Conservation (phyloP, 2,329 filamentous ascomycete genomes). For the Cladosporium sp. region DNA sequence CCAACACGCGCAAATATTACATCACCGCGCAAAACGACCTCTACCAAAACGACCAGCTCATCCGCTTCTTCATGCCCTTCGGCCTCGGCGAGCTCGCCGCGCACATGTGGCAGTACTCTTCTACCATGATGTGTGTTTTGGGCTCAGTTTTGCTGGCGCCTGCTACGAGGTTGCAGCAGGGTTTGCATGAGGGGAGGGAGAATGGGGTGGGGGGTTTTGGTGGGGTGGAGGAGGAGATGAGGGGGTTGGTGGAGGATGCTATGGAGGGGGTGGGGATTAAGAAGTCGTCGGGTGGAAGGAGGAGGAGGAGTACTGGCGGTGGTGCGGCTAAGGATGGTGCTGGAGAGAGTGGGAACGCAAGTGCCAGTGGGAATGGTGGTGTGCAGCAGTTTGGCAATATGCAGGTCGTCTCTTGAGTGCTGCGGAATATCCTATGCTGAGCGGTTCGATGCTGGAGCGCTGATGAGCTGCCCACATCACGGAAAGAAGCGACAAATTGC, state of each 20-base stretch:
- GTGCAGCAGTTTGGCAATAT: slow-evolving; percentile 18
- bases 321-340: neutral
- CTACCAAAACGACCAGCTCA: slow-evolving; percentile 70
- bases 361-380: neutral
- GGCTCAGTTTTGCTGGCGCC: slow-evolving; percentile 51
- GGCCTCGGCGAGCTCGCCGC: slow-evolving; percentile 45
- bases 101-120: slow-evolving; percentile 59
- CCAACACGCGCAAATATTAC: slow-evolving; percentile 53
- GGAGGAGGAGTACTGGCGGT: neutral
- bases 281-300: neutral
- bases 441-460: no score
- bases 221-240: slow-evolving; percentile 8
- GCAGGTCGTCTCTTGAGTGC: slow-evolving; percentile 16
- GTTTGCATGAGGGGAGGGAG: slow-evolving; percentile 3
- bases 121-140: slow-evolving; percentile 60
- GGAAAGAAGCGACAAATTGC: no score
- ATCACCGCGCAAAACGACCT: slow-evolving; percentile 74
- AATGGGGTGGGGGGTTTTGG: neutral
- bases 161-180: slow-evolving; percentile 47
- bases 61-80: slow-evolving; percentile 65
- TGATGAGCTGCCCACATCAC: no score
- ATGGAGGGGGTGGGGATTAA: slow-evolving; percentile 14
- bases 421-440: no score
- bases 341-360: neutral
- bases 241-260: slow-evolving; percentile 1